Conservation (phyloP, 169 alveolate genomes). For the Cardiosporidium cionae region DNA sequence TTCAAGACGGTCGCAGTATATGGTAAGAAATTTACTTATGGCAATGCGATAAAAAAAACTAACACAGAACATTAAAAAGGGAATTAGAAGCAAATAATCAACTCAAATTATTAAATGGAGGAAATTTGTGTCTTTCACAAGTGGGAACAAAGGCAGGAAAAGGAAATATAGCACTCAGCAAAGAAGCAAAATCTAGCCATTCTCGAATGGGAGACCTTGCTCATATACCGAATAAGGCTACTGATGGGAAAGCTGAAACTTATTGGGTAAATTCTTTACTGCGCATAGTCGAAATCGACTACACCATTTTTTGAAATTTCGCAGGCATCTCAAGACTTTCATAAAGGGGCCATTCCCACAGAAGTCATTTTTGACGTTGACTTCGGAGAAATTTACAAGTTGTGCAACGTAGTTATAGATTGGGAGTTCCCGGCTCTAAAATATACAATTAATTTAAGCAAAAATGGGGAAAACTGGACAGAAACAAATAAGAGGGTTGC, state of each 20-base stretch:
- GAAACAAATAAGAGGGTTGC: slow-evolving; percentile 20
- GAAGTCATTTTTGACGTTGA: slow-evolving; percentile 55
- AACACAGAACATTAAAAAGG: slow-evolving; percentile 55
- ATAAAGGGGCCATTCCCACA: slow-evolving; percentile 42
- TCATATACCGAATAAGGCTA: slow-evolving; percentile 57
- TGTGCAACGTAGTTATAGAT: slow-evolving; percentile 51
- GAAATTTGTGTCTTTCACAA: slow-evolving; percentile 75
- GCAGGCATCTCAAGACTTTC: slow-evolving; percentile 47
- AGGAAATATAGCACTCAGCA: slow-evolving; percentile 64
- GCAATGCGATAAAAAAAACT: slow-evolving; percentile 24
- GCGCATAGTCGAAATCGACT: not conserved
- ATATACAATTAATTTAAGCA: slow-evolving; percentile 49
- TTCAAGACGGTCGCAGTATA: slow-evolving; percentile 22
- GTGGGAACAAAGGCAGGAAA: slow-evolving; percentile 69
- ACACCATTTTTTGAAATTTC: slow-evolving; percentile 47
- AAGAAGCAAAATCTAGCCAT: slow-evolving; percentile 53
- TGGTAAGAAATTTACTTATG: slow-evolving; percentile 31
- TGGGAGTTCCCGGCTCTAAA: slow-evolving; percentile 78
- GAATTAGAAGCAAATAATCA: slow-evolving; percentile 73
- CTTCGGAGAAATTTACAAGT: slow-evolving; percentile 61
- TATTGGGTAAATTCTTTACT: slow-evolving; percentile 47
- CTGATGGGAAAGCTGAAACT: slow-evolving; percentile 67
- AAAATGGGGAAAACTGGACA: slow-evolving; percentile 48
- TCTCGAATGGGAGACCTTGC: slow-evolving; percentile 50
- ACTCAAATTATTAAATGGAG: slow-evolving; percentile 66